A percentile compares a stretch with the other conserved stretches of the same genome.
These are phyloP conservation scores for Nepenthes mirabilis DNA, from an alignment of 148 eudicot genomes.

Conservation along the genomic window DNA sequence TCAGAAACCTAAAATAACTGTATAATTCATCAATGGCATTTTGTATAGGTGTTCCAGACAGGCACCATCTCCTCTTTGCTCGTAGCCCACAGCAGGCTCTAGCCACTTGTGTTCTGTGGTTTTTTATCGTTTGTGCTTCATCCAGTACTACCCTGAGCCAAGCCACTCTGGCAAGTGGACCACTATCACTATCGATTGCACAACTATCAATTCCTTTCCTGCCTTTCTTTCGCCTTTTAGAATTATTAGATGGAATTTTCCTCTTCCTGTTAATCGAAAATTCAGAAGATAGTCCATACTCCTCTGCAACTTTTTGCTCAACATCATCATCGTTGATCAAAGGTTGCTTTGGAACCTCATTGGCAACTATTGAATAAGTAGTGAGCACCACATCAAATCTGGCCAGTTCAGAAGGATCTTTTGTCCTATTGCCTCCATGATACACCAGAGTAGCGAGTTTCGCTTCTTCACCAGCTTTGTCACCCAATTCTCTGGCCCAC, in stretches of 20 bases:
- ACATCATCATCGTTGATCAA: slow-evolving; percentile 65
- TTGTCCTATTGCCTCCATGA: slow-evolving; percentile 89
- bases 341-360: slow-evolving; percentile 92
- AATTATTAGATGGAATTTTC: slow-evolving; percentile 24
- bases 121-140: slow-evolving; percentile 96
- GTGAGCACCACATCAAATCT: slow-evolving; percentile 80
- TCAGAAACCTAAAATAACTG: slow-evolving; percentile 90
- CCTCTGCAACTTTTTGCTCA: slow-evolving; percentile 56
- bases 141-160: slow-evolving; percentile 95
- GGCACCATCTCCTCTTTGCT: slow-evolving; percentile 95
- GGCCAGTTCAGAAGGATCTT: slow-evolving; percentile 63
- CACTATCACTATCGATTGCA: slow-evolving; percentile 37
- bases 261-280: slow-evolving; percentile 42
- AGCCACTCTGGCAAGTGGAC: slow-evolving; percentile 73
- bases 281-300: slow-evolving; percentile 47
- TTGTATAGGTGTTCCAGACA: slow-evolving; percentile 98
- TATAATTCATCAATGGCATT: slow-evolving; percentile 86
- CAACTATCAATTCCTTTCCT: slow-evolving; percentile 37
- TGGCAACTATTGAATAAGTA: slow-evolving; percentile 80
- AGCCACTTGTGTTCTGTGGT: slow-evolving; percentile 89
- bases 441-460: slow-evolving; percentile 58
- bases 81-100: slow-evolving; percentile 95
- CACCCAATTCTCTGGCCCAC: slow-evolving; percentile 88
- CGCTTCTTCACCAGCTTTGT: slow-evolving; percentile 57
- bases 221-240: slow-evolving; percentile 66